Evolutionary conservation across 306 rosid species (phyloP), one percentile per base, ranked within the genome.

Genomic region (Lathyrus tuberosus): DNA sequence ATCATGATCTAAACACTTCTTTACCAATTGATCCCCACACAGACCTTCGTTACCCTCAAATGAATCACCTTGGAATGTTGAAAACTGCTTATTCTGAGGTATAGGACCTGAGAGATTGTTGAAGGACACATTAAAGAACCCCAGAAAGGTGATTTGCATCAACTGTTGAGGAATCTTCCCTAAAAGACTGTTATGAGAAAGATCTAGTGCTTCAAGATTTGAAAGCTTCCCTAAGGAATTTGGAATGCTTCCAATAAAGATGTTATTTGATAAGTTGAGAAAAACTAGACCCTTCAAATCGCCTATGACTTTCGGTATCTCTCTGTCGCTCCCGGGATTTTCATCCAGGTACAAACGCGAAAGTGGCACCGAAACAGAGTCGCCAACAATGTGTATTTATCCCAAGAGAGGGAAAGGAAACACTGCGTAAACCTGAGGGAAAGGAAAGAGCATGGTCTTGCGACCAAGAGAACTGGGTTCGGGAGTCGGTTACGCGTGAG

Each of bases 151-250:
- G 33, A 80, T 65, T 56, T 74, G 1, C 37, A 38, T 1, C 8
- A 79, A 33, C 33, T 74, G 64, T 24, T 58, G 78, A 1, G 77
- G 80, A 31, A 75, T 75, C 3, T 48, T 75, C 18, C 78, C 78
- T 9, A 67, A 75, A 2, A 75, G 38, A 31, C 2, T 31, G 18
- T 71, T 75, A 13, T 65, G 14, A 18, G 84, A 75, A 65, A 76
- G 78, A 41, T 80, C 78, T 35, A 71, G 20, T 15, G 64, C 47
- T 67, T 76, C 68, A 65, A 80, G 81, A 2, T 41, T 54, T 14
- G 70, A 48, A 47, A 80, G 53, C 40, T 75, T 65, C 48, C 78
- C 67, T 3, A 80, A 18, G 8, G 78, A 75, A 8, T 63, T 49
- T 60, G 73, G 81, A 37, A 81, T 71, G 40, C 6, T 54, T 3